Base-by-base conservation (phyloP, 2,329 filamentous ascomycete genomes). In the Trichothecium roseum region DNA sequence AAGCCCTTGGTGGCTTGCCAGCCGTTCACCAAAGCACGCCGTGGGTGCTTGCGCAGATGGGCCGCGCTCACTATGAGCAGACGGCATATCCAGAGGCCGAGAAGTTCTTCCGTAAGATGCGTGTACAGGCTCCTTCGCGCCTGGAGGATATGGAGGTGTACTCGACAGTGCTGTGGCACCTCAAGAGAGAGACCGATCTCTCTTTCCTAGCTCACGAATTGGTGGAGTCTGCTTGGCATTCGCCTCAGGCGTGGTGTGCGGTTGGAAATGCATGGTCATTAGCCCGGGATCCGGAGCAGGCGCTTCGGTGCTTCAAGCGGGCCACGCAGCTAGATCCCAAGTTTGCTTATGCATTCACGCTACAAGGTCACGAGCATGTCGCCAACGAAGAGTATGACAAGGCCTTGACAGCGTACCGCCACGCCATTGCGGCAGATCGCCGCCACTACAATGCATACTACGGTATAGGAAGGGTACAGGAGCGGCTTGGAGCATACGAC, bases 361-460 rank as follows among this genome's bases (percentile, higher is more conserved):
- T 98, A 3, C 89, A 96, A 55, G 91, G 91, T 1, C 91, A 98
- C 55, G 91, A 98, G 54, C 86, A 94, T 54, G 81, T 96, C 30
- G 76, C 84, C 26, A 96, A 95, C 46, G 93, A 98, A 58, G 93
- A 98, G 56, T 95, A 91, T 51, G 89, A 96, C 54, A 94, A 94
- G 55, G 91, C 91, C 0, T 72, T 94, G 30, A 77, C 80, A 28
- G 81, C 86, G 2, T 98, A 95, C 57, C 78, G 93, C 24, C 76
- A 81, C 36, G 88, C 86, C 2, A 84, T 98, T 45, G 75, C 80
- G 30, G 86, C 85, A 1, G 88, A 98, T 51, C 78, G 74, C 37
- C 78, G 89, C 15, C 89, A 95, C 54, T 98, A 96, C 64, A 94
- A 95, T 53, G 91, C 89, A n/a, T 96, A 93, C 74, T 98, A 96